phyloP scores from a whole-genome alignment of 108 stramenopile species.

The Nitzschia palea region DNA sequence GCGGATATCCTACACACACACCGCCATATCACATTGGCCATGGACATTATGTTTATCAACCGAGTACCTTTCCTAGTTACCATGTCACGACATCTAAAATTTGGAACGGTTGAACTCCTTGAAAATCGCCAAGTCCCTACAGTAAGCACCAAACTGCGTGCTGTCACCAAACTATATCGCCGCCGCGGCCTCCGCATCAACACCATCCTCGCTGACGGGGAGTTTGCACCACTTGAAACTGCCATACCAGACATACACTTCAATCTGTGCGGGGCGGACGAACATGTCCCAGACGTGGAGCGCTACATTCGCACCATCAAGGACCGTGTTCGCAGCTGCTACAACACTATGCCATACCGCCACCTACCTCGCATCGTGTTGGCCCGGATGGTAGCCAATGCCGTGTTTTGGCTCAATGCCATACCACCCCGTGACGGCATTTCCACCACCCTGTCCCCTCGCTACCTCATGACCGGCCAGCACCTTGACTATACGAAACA shows the following conservation, averaged over 20 bases:
- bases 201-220: slow-evolving; percentile 6
- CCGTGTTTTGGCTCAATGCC: slow-evolving; percentile 34
- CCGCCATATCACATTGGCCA: neutral
- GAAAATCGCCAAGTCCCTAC: neutral
- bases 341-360: slow-evolving; percentile 38
- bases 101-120: slow-evolving; percentile 17
- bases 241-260: slow-evolving; percentile 2
- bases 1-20: neutral
- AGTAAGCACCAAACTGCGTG: neutral
- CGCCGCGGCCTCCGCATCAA: slow-evolving; percentile 38
- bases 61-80: slow-evolving; percentile 39
- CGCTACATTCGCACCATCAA: slow-evolving; percentile 42
- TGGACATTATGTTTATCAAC: slow-evolving; percentile 44
- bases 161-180: slow-evolving; percentile 19
- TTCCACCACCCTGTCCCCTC: slow-evolving; percentile 18
- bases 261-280: slow-evolving; percentile 12
- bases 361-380: slow-evolving; percentile 26
- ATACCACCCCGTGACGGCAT: slow-evolving; percentile 15
- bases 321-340: no score
- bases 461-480: slow-evolving; percentile 15
- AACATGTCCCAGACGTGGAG: slow-evolving; percentile 56
- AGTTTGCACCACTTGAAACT: slow-evolving; percentile 37
- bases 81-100: slow-evolving; percentile 30
- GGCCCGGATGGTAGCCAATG: slow-evolving; percentile 10
- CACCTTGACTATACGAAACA: slow-evolving; percentile 15